Conservation (phyloP, 2,329 filamentous ascomycete genomes). For the Trichoderma harzianum region DNA sequence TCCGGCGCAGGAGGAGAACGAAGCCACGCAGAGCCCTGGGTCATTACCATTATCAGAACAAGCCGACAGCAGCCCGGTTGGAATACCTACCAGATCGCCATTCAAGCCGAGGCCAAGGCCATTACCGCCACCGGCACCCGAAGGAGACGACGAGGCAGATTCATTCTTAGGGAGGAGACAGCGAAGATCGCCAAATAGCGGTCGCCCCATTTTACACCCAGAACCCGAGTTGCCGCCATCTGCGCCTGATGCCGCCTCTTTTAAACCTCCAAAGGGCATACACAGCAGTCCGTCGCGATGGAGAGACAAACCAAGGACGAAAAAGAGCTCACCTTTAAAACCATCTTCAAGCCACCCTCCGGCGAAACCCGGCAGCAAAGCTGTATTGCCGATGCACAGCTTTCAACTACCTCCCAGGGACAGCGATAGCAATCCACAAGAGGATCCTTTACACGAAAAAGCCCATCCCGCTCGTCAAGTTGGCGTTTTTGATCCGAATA, state of each 20-base stretch:
- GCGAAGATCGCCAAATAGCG: conserved; percentile 31
- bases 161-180: conserved; percentile 31
- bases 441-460: conserved; percentile 15
- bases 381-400: conserved; percentile 7
- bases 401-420: background rate
- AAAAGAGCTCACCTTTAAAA: conserved; percentile 51
- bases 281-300: conserved; percentile 56
- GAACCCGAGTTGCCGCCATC: conserved; percentile 65
- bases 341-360: conserved; percentile 34
- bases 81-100: conserved; percentile 39
- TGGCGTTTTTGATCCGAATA: conserved; percentile 39
- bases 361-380: background rate
- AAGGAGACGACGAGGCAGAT: conserved; percentile 30
- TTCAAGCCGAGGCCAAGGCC: conserved; percentile 45
- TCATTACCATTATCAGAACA: conserved; percentile 22
- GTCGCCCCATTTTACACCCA: conserved; percentile 32
- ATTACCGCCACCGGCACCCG: conserved; percentile 42
- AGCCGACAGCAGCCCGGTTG: conserved; percentile 32
- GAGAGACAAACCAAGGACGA: conserved; percentile 32
- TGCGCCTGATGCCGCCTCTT: conserved; percentile 50
- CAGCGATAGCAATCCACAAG: background rate
- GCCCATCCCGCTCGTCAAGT: conserved; percentile 42
- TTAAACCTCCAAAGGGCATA: conserved; percentile 56
- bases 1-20: conserved; percentile 19
- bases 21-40: conserved; percentile 17